phyloP scores from a whole-genome alignment of 1,139 yeast genomes.

The Taphrina wiesneri region DNA sequence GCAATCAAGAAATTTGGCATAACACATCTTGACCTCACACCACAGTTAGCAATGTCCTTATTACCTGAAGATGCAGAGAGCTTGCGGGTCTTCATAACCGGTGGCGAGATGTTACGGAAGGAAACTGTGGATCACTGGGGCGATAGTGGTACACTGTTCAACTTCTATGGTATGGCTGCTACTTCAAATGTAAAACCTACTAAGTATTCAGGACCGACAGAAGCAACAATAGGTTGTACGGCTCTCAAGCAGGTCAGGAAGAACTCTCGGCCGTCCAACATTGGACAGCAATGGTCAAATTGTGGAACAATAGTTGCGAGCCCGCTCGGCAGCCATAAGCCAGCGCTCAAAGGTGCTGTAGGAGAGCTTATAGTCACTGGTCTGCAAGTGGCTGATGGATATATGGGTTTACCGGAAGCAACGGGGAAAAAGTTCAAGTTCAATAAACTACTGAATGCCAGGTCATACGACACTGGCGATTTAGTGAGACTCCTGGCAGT shows the following conservation, averaged over 20 bases:
- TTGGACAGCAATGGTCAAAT: constrained; percentile 41
- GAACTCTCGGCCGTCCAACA: constrained; percentile 40
- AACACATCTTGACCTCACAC: constrained; percentile 42
- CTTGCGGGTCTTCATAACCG: constrained; percentile 42
- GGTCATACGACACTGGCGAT: constrained; percentile 42
- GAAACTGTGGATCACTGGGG: constrained; percentile 42
- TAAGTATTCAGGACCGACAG: constrained; percentile 40
- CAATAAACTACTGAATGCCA: constrained; percentile 8
- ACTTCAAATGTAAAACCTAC: background rate
- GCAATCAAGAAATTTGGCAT: constrained; percentile 35
- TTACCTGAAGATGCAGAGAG: constrained; percentile 40
- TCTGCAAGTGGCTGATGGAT: constrained; percentile 41
- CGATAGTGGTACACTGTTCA: constrained; percentile 39
- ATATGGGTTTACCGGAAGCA: constrained; percentile 38
- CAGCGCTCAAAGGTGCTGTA: constrained; percentile 40
- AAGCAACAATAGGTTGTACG: constrained; percentile 42
- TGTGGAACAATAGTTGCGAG: constrained; percentile 40
- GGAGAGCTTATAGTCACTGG: constrained; percentile 42
- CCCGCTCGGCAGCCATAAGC: constrained; percentile 34
- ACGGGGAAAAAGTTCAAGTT: constrained; percentile 36
- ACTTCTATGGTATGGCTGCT: constrained; percentile 38
- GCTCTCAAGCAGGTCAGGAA: constrained; percentile 39
- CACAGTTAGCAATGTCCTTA: constrained; percentile 41
- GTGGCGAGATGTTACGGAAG: constrained; percentile 41
- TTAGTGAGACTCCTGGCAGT: constrained; percentile 40